Percentiles rank a stretch among this genome's conserved stretches.
Conservation (phyloP, 495 filamentous ascomycete genomes). For the Elaphomyces granulatus region DNA sequence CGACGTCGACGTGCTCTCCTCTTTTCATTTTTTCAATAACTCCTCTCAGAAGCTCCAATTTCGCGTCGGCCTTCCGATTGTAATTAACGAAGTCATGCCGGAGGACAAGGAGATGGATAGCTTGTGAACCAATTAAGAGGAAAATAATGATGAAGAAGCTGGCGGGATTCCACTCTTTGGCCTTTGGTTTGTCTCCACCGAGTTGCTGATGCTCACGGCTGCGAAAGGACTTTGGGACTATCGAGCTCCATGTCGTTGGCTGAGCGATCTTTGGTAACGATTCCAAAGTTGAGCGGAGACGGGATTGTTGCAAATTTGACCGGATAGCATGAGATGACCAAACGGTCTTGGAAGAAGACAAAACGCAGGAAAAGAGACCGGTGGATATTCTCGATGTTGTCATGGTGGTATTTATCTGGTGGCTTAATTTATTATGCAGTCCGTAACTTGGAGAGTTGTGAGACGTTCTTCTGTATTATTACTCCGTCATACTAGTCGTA, state of each 20-base stretch:
- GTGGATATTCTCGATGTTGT: too few relatives aligned
- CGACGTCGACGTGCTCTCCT: conserved; percentile 86
- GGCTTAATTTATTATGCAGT: too few relatives aligned
- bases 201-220: conserved; percentile 15
- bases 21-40: conserved; percentile 67
- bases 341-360: too few relatives aligned
- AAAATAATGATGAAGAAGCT: conserved; percentile 88
- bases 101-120: conserved; percentile 77
- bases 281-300: conserved; percentile 20
- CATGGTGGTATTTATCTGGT: too few relatives aligned
- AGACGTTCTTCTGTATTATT: too few relatives aligned
- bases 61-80: conserved; percentile 59
- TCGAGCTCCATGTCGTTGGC: conserved; percentile 52
- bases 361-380: too few relatives aligned
- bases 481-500: too few relatives aligned
- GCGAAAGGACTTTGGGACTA: conserved; percentile 42
- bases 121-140: conserved; percentile 82
- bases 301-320: conserved; percentile 1
- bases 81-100: conserved; percentile 60
- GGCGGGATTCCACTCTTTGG: conserved; percentile 80
- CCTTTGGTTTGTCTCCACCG: conserved; percentile 24
- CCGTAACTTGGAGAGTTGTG: too few relatives aligned
- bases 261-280: conserved; percentile 45
- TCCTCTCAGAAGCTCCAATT: conserved; percentile 62
- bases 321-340: neutral